Evolutionary conservation across 768 basidiomycete species (phyloP).

Genomic region (Termitomyces sp.): DNA sequence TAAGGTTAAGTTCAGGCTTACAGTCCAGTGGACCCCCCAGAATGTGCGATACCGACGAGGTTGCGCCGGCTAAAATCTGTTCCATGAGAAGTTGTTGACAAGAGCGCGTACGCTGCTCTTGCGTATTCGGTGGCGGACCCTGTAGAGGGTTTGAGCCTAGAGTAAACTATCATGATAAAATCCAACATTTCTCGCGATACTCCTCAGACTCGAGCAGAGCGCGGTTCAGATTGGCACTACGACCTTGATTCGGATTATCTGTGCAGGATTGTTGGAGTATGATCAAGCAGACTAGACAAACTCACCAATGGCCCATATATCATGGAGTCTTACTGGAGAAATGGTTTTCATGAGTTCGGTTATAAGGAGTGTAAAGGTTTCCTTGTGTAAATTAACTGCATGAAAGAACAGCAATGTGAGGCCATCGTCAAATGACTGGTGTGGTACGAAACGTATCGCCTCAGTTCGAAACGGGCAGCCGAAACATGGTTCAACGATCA

Average conservation of each 20-base stretch:
- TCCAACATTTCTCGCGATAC: constrained; percentile 1
- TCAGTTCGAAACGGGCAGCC: constrained; percentile 1
- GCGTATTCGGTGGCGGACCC: constrained; percentile 8
- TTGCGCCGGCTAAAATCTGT: background rate
- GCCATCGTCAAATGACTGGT: background rate
- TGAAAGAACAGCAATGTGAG: constrained; percentile 7
- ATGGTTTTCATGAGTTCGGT: background rate
- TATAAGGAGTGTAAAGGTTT: constrained; percentile 1
- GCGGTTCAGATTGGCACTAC: constrained; percentile 1
- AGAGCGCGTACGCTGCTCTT: constrained; percentile 1
- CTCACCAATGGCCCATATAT: constrained; percentile 4
- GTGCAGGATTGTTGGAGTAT: background rate
- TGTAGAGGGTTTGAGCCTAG: background rate
- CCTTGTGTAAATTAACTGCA: constrained; percentile 5
- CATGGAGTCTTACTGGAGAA: background rate
- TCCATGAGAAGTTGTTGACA: constrained; percentile 5
- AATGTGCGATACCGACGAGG: constrained; percentile 5
- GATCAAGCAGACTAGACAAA: background rate
- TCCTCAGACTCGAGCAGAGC: background rate
- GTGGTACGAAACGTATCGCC: background rate
- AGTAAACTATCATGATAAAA: background rate
- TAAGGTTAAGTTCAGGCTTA: background rate
- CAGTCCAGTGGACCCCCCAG: constrained; percentile 8
- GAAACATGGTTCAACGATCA: background rate
- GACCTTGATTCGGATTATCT: constrained; percentile 9